A percentile compares a stretch with the other conserved stretches of the same genome.
These are phyloP conservation scores for Aureobasidium musti DNA, from an alignment of 2,329 filamentous ascomycete species.

Conservation along the genomic window DNA sequence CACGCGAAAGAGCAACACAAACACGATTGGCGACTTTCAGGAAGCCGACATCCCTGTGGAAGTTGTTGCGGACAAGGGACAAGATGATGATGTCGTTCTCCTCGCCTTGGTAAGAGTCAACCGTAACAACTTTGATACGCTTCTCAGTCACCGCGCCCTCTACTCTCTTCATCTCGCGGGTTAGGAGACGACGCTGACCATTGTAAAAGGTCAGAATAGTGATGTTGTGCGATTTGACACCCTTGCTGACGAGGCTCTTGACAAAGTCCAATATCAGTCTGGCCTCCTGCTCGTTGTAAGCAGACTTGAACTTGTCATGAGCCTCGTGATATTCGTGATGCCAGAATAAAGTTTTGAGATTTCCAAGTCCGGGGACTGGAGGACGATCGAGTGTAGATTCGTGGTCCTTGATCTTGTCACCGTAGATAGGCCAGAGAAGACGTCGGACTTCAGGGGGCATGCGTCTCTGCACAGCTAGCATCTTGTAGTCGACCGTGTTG, in stretches of 20 bases:
- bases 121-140: conserved; percentile 65
- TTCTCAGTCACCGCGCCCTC: conserved; percentile 5
- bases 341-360: conserved; percentile 62
- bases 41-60: conserved; percentile 66
- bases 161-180: conserved; percentile 48
- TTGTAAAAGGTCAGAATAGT: conserved; percentile 88
- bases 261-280: conserved; percentile 74
- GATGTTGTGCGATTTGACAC: conserved; percentile 61
- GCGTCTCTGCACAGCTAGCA: conserved; percentile 67
- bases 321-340: conserved; percentile 66
- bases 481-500: conserved; percentile 63
- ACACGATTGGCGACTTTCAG: conserved; percentile 65
- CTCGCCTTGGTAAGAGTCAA: conserved; percentile 89
- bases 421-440: conserved; percentile 64
- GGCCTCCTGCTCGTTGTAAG: conserved; percentile 70
- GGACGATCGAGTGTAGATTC: conserved; percentile 48
- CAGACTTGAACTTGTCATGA: conserved; percentile 64
- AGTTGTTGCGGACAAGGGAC: conserved; percentile 74
- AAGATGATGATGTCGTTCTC: conserved; percentile 83
- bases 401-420: conserved; percentile 59
- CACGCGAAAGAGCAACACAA: conserved; percentile 67
- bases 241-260: conserved; percentile 70
- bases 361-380: conserved; percentile 64
- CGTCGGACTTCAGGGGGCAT: conserved; percentile 70
- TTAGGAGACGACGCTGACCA: conserved; percentile 70